A percentile compares a stretch with the other conserved stretches of the same genome.
Evolutionary conservation across 768 basidiomycete species (phyloP).

Genomic region (Mycena kentingensis): DNA sequence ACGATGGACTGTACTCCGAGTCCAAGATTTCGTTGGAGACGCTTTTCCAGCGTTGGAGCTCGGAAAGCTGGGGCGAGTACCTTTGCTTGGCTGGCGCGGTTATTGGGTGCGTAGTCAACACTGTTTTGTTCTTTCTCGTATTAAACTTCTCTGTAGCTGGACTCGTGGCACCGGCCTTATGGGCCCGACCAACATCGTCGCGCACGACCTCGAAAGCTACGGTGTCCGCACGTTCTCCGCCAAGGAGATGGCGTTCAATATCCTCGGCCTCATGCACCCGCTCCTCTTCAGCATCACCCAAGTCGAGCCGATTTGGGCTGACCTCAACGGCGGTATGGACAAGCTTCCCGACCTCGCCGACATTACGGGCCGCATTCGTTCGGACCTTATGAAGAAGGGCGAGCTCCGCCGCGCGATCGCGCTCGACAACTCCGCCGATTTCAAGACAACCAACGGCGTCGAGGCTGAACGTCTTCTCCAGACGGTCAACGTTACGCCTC

Average conservation of each 20-base stretch:
- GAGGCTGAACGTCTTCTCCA: constrained; percentile 93
- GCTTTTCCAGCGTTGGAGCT: constrained; percentile 95
- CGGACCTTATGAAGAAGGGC: constrained; percentile 78
- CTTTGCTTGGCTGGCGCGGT: constrained; percentile 97
- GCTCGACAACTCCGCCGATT: constrained; percentile 94
- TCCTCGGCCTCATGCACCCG: constrained; percentile 98
- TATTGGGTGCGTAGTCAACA: constrained; percentile 70
- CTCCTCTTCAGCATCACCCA: constrained; percentile 99
- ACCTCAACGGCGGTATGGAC: constrained; percentile 98
- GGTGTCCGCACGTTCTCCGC: constrained; percentile 98
- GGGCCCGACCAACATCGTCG: constrained; percentile 92
- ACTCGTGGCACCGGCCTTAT: constrained; percentile 97
- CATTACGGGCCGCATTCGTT: constrained; percentile 84
- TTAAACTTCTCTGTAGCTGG: constrained; percentile 59
- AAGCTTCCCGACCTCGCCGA: constrained; percentile 93
- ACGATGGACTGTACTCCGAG: constrained; percentile 97
- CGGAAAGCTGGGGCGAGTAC: constrained; percentile 99
- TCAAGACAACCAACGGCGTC: constrained; percentile 85
- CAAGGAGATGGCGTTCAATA: constrained; percentile 99
- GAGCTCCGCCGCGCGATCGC: constrained; percentile 92
- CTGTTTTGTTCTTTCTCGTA: neutral
- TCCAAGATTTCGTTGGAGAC: constrained; percentile 98
- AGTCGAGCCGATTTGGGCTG: constrained; percentile 99
- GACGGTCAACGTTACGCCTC: constrained; percentile 89
- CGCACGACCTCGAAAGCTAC: constrained; percentile 88